Conservation (phyloP, 495 filamentous ascomycete genomes). For the Neurospora sp. region DNA sequence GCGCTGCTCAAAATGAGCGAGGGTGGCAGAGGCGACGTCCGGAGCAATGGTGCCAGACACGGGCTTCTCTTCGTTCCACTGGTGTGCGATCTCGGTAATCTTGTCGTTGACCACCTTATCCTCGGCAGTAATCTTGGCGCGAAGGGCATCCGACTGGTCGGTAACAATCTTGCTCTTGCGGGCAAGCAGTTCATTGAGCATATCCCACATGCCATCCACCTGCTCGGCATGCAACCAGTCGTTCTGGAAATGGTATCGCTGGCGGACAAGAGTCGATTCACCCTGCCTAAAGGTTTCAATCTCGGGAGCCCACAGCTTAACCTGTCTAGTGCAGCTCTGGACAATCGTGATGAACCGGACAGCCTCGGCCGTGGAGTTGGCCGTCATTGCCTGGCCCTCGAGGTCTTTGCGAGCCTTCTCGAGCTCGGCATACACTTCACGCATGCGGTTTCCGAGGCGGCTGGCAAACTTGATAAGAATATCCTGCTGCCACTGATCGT, state of each 20-base stretch:
- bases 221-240: conserved; percentile 95
- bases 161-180: conserved; percentile 89
- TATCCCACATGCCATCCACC: conserved; percentile 86
- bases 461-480: conserved; percentile 85
- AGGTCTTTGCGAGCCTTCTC: conserved; percentile 80
- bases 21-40: conserved; percentile 68
- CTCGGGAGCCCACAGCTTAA: conserved; percentile 87
- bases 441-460: conserved; percentile 80
- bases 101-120: conserved; percentile 83
- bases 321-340: conserved; percentile 87
- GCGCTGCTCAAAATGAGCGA: conserved; percentile 68
- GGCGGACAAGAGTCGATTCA: conserved; percentile 77
- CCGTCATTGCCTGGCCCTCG: conserved; percentile 82
- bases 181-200: conserved; percentile 76
- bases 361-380: conserved; percentile 87
- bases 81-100: conserved; percentile 65
- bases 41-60: conserved; percentile 89
- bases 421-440: conserved; percentile 79
- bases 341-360: conserved; percentile 98
- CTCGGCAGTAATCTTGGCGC: conserved; percentile 92
- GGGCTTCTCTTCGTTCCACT: conserved; percentile 95
- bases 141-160: conserved; percentile 88
- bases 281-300: conserved; percentile 92
- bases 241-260: conserved; percentile 82
- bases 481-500: conserved; percentile 99